These are phyloP conservation scores for Torrubiella hemipterigena DNA, from an alignment of 2,329 filamentous ascomycete species.

Conservation along the genomic window DNA sequence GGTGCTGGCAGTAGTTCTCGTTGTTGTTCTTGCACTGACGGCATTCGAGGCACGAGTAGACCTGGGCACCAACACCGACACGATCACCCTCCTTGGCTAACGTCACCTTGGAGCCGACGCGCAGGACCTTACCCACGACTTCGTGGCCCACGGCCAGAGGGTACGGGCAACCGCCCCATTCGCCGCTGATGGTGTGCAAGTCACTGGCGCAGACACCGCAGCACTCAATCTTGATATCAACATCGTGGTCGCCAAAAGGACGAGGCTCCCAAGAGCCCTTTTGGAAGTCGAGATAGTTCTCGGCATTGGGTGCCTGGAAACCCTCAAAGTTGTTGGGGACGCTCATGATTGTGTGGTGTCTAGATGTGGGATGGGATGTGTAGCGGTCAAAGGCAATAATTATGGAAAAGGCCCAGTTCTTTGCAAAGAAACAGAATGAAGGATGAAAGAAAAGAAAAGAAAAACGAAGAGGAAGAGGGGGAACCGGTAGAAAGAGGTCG, in stretches of 20 bases:
- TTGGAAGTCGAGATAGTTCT: slow-evolving; percentile 47
- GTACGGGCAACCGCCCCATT: slow-evolving; percentile 52
- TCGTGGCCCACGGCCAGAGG: slow-evolving; percentile 61
- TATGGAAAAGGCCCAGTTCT: no score
- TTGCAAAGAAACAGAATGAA: no score
- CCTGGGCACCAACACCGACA: slow-evolving; percentile 59
- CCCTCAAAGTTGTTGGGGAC: slow-evolving; percentile 49
- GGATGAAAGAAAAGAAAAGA: no score
- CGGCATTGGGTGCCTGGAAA: slow-evolving; percentile 44
- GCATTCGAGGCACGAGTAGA: slow-evolving; percentile 52
- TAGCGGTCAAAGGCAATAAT: no score
- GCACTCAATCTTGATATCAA: slow-evolving; percentile 77
- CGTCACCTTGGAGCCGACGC: slow-evolving; percentile 53
- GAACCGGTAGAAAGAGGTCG: no score
- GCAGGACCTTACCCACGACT: slow-evolving; percentile 57
- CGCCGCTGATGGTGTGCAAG: slow-evolving; percentile 57
- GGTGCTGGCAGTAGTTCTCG: slow-evolving; percentile 55
- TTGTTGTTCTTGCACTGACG: slow-evolving; percentile 53
- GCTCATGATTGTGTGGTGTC: slow-evolving; percentile 26
- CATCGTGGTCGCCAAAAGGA: slow-evolving; percentile 75
- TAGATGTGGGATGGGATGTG: no score
- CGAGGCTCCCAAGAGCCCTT: slow-evolving; percentile 73
- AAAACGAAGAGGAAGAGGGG: no score
- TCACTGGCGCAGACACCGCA: slow-evolving; percentile 69
- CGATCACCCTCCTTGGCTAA: slow-evolving; percentile 42